These are phyloP conservation scores for Phytophthora pseudosyringae DNA, from an alignment of 352 stramenopile genomes.

Conservation along the genomic window DNA sequence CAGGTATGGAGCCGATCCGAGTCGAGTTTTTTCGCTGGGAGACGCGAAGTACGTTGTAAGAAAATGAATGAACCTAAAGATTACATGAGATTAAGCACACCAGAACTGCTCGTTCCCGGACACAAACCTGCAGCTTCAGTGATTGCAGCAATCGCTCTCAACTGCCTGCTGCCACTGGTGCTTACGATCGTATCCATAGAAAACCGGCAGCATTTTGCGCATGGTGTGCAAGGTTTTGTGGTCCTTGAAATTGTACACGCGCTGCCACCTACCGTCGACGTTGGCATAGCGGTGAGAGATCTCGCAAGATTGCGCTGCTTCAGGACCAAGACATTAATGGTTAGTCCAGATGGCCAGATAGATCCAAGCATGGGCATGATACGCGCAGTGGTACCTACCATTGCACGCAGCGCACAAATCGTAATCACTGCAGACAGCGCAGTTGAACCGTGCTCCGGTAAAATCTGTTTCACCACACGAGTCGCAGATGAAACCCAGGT, in stretches of 20 bases:
- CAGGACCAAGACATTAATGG: constrained; percentile 17
- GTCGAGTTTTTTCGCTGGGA: constrained; percentile 29
- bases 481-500: constrained; percentile 86
- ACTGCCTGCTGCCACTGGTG: constrained; percentile 15
- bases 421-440: constrained; percentile 78
- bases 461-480: constrained; percentile 85
- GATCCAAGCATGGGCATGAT: background rate
- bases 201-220: constrained; percentile 76
- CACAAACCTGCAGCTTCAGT: constrained; percentile 2
- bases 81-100: constrained; percentile 39
- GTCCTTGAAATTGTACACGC: constrained; percentile 78
- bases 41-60: constrained; percentile 43
- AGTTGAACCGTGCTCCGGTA: constrained; percentile 76
- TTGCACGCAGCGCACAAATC: constrained; percentile 71
- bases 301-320: constrained; percentile 59
- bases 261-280: constrained; percentile 83
- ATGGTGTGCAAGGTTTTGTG: constrained; percentile 63
- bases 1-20: constrained; percentile 40
- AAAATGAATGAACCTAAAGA: constrained; percentile 50
- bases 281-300: constrained; percentile 81
- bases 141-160: constrained; percentile 6
- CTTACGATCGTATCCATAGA: constrained; percentile 57
- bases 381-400: constrained; percentile 34
- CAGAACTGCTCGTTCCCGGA: constrained; percentile 5
- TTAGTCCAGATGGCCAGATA: constrained; percentile 7